A percentile compares a stretch with the other conserved stretches of the same genome.
phyloP scores from a whole-genome alignment of 2,329 filamentous ascomycete species.

The Fusarium anguioides region DNA sequence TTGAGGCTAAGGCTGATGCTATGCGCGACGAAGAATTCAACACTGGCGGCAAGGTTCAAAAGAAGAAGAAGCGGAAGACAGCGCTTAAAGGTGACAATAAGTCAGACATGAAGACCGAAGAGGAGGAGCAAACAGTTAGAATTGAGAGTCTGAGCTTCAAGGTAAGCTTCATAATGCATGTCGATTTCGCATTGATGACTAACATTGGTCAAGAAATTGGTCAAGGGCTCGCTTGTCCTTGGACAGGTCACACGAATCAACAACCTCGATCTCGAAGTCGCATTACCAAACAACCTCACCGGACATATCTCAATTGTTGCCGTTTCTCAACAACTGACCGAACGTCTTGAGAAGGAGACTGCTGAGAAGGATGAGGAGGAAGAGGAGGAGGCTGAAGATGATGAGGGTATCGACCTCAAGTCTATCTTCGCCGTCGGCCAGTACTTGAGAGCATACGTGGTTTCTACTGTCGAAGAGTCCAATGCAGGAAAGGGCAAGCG shows the following conservation, averaged over 20 bases:
- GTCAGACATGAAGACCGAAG: conserved; percentile 54
- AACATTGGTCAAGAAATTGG: conserved; percentile 71
- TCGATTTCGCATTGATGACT: conserved; percentile 31
- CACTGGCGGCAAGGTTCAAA: conserved; percentile 57
- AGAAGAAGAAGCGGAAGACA: conserved; percentile 68
- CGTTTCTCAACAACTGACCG: conserved; percentile 83
- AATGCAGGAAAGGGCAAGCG: conserved; percentile 73
- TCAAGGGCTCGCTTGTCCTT: conserved; percentile 86
- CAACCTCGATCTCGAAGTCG: conserved; percentile 79
- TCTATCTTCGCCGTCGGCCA: conserved; percentile 85
- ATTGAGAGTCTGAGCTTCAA: conserved; percentile 92
- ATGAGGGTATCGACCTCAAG: conserved; percentile 75
- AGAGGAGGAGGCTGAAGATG: conserved; percentile 62
- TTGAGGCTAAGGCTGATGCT: conserved; percentile 92
- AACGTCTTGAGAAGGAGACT: conserved; percentile 77
- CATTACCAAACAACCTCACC: conserved; percentile 90
- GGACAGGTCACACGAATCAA: conserved; percentile 88
- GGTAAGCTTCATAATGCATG: conserved; percentile 59
- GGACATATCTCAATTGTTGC: conserved; percentile 93
- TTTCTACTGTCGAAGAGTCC: conserved; percentile 78
- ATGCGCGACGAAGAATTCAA: conserved; percentile 83
- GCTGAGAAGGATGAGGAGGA: conserved; percentile 64
- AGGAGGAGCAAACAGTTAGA: conserved; percentile 69
- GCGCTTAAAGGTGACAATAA: conserved; percentile 65
- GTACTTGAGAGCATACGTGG: conserved; percentile 86